A percentile compares a stretch with the other conserved stretches of the same genome.
phyloP scores from a whole-genome alignment of 2,329 filamentous ascomycete genomes.

The Fusarium sacchari region DNA sequence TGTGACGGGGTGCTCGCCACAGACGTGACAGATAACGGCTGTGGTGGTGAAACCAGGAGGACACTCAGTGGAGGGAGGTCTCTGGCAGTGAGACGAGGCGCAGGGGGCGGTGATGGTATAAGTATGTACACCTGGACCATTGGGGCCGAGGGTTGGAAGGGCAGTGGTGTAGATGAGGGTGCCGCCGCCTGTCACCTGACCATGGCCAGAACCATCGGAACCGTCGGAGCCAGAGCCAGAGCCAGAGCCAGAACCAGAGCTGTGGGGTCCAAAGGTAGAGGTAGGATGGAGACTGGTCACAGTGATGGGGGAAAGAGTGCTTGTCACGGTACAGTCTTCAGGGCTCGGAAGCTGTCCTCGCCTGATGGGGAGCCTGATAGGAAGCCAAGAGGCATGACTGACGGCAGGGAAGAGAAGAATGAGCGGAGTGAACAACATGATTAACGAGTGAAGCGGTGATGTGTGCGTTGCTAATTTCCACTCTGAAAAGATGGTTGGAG shows the following conservation, averaged over 20 bases:
- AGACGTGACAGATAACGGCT: constrained; percentile 4
- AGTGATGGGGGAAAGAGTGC: constrained; percentile 4
- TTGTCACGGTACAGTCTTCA: constrained; percentile 14
- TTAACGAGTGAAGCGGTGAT: constrained; percentile 15
- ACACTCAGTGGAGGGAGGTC: not conserved
- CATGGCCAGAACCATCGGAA: not conserved
- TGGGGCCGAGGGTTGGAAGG: constrained; percentile 4
- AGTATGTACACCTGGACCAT: constrained; percentile 12
- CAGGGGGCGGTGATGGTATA: constrained; percentile 25
- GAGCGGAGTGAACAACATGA: constrained; percentile 15
- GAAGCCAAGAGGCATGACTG: constrained; percentile 12
- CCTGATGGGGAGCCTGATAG: constrained; percentile 7
- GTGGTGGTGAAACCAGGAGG: constrained; percentile 22
- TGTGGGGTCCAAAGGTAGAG: not conserved
- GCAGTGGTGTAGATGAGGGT: constrained; percentile 6
- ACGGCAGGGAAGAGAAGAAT: constrained; percentile 8
- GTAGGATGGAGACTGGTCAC: constrained; percentile 5
- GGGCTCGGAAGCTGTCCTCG: not conserved
- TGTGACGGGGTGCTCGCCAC: not conserved
- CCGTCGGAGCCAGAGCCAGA: not conserved
- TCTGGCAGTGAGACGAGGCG: not conserved
- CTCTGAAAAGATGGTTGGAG: not conserved
- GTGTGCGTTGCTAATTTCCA: not conserved
- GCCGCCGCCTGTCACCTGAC: not conserved
- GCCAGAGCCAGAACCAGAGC: not conserved